Percentiles rank a stretch among this genome's conserved stretches.
phyloP scores from a whole-genome alignment of 208 protist species.

The Porcisia deanei region DNA sequence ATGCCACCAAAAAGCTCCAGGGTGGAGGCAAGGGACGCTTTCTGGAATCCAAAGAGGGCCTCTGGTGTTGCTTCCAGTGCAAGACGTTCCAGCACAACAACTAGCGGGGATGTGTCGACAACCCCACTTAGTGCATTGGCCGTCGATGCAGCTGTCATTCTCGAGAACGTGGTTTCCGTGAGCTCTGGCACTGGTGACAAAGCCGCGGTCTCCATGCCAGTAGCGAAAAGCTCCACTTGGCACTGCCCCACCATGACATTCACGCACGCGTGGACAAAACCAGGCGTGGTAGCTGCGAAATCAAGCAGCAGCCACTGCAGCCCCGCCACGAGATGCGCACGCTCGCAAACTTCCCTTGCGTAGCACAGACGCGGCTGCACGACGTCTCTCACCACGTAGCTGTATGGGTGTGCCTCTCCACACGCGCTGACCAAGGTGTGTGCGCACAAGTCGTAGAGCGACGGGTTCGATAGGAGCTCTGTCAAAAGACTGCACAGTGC shows the following conservation, averaged over 20 bases:
- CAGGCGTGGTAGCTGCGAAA: not conserved
- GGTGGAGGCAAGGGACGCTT: constrained; percentile 32
- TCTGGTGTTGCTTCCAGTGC: constrained; percentile 42
- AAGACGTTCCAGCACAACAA: constrained; percentile 40
- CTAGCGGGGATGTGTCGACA: constrained; percentile 20
- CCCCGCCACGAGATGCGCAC: not conserved
- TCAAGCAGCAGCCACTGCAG: constrained; percentile 13
- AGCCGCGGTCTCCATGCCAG: constrained; percentile 11
- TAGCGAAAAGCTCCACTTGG: constrained; percentile 14
- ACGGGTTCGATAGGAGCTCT: constrained; percentile 21
- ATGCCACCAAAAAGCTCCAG: constrained; percentile 39
- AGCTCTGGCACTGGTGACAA: not conserved
- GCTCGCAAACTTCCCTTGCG: not conserved
- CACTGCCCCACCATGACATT: constrained; percentile 17
- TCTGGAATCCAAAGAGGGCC: constrained; percentile 46
- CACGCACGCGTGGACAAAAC: constrained; percentile 20
- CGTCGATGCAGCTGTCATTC: not conserved
- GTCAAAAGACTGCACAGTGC: not conserved
- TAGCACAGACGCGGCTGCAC: constrained; percentile 14
- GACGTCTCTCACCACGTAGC: constrained; percentile 5
- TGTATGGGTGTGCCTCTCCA: not conserved
- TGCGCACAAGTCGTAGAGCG: constrained; percentile 14
- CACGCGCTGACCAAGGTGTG: constrained; percentile 22
- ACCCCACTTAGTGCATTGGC: not conserved
- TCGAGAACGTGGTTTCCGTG: not conserved